Percentiles rank a stretch among this genome's conserved stretches.
Evolutionary conservation across 345 rosid genomes (phyloP).

Genomic region (Boechera retrofracta): DNA sequence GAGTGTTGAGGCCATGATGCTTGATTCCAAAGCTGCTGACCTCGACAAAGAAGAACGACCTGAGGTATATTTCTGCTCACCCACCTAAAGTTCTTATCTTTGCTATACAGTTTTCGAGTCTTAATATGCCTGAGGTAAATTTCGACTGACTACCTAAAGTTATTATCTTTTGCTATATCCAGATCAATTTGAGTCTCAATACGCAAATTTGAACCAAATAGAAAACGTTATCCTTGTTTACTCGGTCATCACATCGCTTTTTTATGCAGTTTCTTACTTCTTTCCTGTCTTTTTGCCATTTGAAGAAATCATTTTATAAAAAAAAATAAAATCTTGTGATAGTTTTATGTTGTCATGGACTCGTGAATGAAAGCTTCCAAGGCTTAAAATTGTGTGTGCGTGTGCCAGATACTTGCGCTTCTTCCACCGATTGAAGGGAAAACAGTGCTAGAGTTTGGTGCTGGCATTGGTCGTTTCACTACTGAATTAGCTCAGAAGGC

Average conservation of each 20-base stretch:
- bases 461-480: conserved; percentile 96
- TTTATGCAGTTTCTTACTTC: neutral
- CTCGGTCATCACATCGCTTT: neutral
- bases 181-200: too few species aligned
- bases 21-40: conserved; percentile 81
- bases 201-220: too few species aligned
- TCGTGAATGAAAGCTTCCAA: neutral
- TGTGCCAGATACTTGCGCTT: conserved; percentile 70
- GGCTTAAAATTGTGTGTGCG: conserved; percentile 23
- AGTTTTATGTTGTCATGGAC: neutral
- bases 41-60: conserved; percentile 97
- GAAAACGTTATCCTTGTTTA: too few species aligned
- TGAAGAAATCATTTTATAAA: neutral
- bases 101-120: conserved; percentile 1
- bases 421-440: conserved; percentile 84
- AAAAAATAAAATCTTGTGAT: too few species aligned
- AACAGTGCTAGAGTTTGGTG: conserved; percentile 85
- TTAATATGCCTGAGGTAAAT: neutral
- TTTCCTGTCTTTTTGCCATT: neutral
- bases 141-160: too few species aligned
- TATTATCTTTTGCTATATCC: too few species aligned
- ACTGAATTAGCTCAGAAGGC: conserved; percentile 86
- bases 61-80: conserved; percentile 51
- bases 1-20: conserved; percentile 90
- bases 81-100: conserved; percentile 1